A percentile compares a stretch with the other conserved stretches of the same genome.
Evolutionary conservation across 768 basidiomycete species (phyloP).

Genomic region (Tulasnella sp.): DNA sequence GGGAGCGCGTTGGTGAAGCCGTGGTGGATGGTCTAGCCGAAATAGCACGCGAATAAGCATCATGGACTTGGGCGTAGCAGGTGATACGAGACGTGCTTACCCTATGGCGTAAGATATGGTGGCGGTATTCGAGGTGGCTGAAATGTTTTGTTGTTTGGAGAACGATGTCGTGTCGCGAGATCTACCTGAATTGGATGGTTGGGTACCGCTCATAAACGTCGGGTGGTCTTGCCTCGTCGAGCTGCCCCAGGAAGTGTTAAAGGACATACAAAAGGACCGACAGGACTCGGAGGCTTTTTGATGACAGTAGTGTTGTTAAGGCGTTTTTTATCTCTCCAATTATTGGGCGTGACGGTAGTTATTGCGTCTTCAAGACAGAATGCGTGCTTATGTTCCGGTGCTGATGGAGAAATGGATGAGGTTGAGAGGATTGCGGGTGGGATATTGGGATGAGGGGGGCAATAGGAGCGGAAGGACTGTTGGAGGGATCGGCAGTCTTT

Average conservation of each 20-base stretch:
- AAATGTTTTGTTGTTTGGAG: conserved; percentile 8
- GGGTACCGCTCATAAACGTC: conserved; percentile 23
- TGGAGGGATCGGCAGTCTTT: conserved; percentile 4
- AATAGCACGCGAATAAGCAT: not conserved
- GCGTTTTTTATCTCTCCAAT: conserved; percentile 1
- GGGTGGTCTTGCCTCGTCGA: conserved; percentile 23
- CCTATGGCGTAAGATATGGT: conserved; percentile 21
- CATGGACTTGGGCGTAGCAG: not conserved
- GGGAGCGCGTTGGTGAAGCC: conserved; percentile 1
- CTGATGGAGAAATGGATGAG: not conserved
- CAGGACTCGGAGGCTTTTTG: not conserved
- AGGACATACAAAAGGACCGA: conserved; percentile 17
- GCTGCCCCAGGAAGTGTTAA: conserved; percentile 25
- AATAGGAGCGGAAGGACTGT: not conserved
- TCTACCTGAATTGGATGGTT: conserved; percentile 15
- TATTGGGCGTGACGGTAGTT: not conserved
- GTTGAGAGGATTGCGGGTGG: conserved; percentile 5
- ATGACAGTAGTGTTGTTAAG: not conserved
- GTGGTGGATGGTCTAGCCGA: conserved; percentile 6
- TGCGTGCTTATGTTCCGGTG: not conserved
- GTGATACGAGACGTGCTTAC: conserved; percentile 13
- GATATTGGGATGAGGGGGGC: not conserved
- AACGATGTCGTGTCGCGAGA: conserved; percentile 16
- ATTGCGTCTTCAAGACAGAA: not conserved
- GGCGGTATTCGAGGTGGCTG: not conserved